phyloP scores from a whole-genome alignment of 2,329 filamentous ascomycete genomes.

The Clarireedia monteithiana region DNA sequence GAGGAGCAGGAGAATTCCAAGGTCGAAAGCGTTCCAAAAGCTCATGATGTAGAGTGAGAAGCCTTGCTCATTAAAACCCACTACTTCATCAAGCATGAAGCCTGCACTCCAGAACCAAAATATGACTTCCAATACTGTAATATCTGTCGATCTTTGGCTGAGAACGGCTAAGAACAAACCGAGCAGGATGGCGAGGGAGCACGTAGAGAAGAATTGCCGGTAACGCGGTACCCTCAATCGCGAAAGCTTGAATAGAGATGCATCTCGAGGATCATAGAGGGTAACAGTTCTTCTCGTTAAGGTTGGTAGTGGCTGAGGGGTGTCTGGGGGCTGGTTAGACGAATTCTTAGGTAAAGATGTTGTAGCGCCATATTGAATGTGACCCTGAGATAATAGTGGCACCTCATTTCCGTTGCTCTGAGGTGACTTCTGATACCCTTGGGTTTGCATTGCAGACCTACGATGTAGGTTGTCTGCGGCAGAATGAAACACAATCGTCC shows the following conservation, averaged over 20 bases:
- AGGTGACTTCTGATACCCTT: conserved; percentile 12
- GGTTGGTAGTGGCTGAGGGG: conserved; percentile 16
- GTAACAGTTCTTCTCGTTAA: conserved; percentile 55
- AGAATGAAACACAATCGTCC: conserved; percentile 90
- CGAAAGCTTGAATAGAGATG: conserved; percentile 86
- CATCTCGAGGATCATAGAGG: conserved; percentile 83
- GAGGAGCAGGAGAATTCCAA: conserved; percentile 80
- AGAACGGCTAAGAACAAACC: conserved; percentile 81
- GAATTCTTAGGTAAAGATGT: neutral
- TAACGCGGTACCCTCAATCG: conserved; percentile 86
- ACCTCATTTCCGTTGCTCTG: conserved; percentile 3
- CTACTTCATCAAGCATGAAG: conserved; percentile 93
- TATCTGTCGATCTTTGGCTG: conserved; percentile 63
- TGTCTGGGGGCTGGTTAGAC: conserved; percentile 10
- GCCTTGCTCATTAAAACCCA: conserved; percentile 93
- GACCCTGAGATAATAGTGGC: conserved; percentile 6
- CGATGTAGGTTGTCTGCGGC: conserved; percentile 73
- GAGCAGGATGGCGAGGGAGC: conserved; percentile 79
- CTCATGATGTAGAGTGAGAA: conserved; percentile 96
- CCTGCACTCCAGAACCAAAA: conserved; percentile 99
- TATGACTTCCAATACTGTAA: conserved; percentile 76
- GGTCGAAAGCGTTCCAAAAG: conserved; percentile 94
- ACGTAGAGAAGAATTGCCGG: conserved; percentile 79
- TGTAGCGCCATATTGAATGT: conserved; percentile 33
- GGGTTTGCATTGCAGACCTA: conserved; percentile 11